Conservation (phyloP, 176 grass and related monocot genomes). For the Oryza coarctata region DNA sequence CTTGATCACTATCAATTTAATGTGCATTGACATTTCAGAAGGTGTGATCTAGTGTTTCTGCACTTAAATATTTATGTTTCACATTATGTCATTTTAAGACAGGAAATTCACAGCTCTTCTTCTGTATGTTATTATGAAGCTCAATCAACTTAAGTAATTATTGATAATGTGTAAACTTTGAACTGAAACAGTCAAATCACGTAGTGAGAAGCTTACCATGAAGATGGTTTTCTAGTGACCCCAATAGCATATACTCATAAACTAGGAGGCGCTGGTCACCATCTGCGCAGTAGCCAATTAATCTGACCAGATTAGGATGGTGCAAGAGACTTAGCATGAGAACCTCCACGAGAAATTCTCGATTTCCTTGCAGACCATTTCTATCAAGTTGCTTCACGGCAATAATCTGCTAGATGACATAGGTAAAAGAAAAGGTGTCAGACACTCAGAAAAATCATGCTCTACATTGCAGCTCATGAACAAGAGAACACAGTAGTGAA, state of each 20-base stretch:
- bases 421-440: slow-evolving; percentile 1
- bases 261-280: slow-evolving; percentile 95
- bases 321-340: slow-evolving; percentile 97
- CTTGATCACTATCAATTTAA: neutral
- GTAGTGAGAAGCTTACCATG: slow-evolving; percentile 51
- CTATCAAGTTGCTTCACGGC: slow-evolving; percentile 96
- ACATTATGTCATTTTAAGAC: neutral
- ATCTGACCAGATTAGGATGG: slow-evolving; percentile 88
- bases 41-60: neutral
- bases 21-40: slow-evolving; percentile 18
- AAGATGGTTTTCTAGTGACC: slow-evolving; percentile 91
- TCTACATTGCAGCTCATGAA: slow-evolving; percentile 18
- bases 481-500: neutral
- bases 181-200: slow-evolving; percentile 20
- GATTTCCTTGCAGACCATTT: slow-evolving; percentile 93
- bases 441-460: slow-evolving; percentile 22
- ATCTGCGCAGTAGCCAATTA: slow-evolving; percentile 96
- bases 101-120: slow-evolving; percentile 12
- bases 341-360: slow-evolving; percentile 99
- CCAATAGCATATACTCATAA: slow-evolving; percentile 91
- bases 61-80: slow-evolving; percentile 11
- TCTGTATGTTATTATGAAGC: neutral
- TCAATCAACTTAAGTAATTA: slow-evolving; percentile 1
- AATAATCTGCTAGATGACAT: slow-evolving; percentile 55
- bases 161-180: slow-evolving; percentile 27